Evolutionary conservation across 2,329 filamentous ascomycete genomes (phyloP).

Genomic region (Xylaria arbuscula): DNA sequence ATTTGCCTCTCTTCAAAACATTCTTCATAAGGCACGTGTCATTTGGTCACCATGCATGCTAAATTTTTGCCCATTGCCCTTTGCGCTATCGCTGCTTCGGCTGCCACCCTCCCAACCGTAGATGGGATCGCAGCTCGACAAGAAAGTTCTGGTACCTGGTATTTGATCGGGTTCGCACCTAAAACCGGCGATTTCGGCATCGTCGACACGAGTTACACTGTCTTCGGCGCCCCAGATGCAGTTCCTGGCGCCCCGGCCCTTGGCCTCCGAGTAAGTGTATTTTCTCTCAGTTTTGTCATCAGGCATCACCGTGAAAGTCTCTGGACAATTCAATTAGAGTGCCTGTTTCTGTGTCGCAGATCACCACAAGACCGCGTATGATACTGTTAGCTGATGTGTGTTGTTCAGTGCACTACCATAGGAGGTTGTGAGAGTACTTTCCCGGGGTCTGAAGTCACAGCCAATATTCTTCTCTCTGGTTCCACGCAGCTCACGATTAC

Average conservation of each 20-base stretch:
- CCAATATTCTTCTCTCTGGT: conserved; percentile 2
- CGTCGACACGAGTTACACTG: conserved; percentile 8
- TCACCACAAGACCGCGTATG: too few relatives aligned
- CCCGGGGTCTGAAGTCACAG: conserved; percentile 1
- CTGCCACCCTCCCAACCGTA: not conserved
- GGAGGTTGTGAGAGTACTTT: conserved; percentile 5
- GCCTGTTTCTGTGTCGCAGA: not conserved
- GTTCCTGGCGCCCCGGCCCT: conserved; percentile 20
- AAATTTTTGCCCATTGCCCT: too few relatives aligned
- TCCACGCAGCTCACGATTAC: conserved; percentile 8
- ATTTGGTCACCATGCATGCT: too few relatives aligned
- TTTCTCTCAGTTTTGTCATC: not conserved
- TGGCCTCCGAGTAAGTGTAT: conserved; percentile 21
- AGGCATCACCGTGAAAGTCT: not conserved
- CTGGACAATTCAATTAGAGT: too few relatives aligned
- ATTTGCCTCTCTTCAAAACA: too few relatives aligned
- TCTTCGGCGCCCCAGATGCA: conserved; percentile 12
- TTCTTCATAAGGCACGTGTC: too few relatives aligned
- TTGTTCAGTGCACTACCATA: conserved; percentile 19
- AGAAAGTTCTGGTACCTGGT: conserved; percentile 5
- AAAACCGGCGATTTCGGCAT: conserved; percentile 5
- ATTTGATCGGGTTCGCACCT: not conserved
- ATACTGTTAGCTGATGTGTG: not conserved
- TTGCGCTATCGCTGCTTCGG: conserved; percentile 16
- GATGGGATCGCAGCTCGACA: conserved; percentile 7